phyloP scores from a whole-genome alignment of 2,329 filamentous ascomycete species.

The Colletotrichum sansevieriae region DNA sequence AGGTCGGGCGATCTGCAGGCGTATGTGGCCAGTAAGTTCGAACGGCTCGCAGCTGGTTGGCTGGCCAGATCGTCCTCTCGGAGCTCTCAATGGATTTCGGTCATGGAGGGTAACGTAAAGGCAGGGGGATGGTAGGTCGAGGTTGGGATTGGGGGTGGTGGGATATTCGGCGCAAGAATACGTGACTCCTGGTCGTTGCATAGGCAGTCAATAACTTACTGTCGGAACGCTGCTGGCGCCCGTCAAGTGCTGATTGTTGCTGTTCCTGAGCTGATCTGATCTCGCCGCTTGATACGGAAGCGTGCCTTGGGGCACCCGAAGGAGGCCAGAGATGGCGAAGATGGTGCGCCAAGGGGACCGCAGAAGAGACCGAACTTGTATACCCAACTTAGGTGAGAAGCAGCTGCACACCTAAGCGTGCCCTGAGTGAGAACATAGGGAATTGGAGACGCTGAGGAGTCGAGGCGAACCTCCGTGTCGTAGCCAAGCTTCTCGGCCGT shows the following conservation, averaged over 20 bases:
- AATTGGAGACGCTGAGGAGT: slow-evolving; percentile 23
- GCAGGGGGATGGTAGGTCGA: slow-evolving; percentile 5
- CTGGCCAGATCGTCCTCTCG: slow-evolving; percentile 4
- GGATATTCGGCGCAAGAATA: slow-evolving; percentile 3
- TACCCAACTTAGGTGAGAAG: slow-evolving; percentile 2
- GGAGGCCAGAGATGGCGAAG: slow-evolving; percentile 9
- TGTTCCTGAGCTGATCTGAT: slow-evolving; percentile 26
- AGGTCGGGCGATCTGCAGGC: slow-evolving; percentile 34
- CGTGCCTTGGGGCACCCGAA: slow-evolving; percentile 2
- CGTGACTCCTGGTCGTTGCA: slow-evolving; percentile 21
- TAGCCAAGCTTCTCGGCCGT: slow-evolving; percentile 37
- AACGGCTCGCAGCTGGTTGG: slow-evolving; percentile 34
- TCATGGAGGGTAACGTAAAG: slow-evolving; percentile 13
- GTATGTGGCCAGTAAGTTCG: slow-evolving; percentile 26
- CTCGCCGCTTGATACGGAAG: not conserved
- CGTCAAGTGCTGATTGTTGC: slow-evolving; percentile 30
- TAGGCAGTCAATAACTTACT: slow-evolving; percentile 15
- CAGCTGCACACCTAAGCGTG: not conserved
- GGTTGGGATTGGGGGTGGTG: slow-evolving; percentile 11
- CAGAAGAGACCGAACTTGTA: not conserved
- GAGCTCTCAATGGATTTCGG: slow-evolving; percentile 12
- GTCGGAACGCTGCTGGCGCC: slow-evolving; percentile 38
- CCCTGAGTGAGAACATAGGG: not conserved
- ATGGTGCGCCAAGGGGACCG: not conserved
- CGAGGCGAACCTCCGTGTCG: slow-evolving; percentile 35